A percentile compares a stretch with the other conserved stretches of the same genome.
Evolutionary conservation across 768 basidiomycete species (phyloP).

Genomic region (Leccinum subgranulosum): DNA sequence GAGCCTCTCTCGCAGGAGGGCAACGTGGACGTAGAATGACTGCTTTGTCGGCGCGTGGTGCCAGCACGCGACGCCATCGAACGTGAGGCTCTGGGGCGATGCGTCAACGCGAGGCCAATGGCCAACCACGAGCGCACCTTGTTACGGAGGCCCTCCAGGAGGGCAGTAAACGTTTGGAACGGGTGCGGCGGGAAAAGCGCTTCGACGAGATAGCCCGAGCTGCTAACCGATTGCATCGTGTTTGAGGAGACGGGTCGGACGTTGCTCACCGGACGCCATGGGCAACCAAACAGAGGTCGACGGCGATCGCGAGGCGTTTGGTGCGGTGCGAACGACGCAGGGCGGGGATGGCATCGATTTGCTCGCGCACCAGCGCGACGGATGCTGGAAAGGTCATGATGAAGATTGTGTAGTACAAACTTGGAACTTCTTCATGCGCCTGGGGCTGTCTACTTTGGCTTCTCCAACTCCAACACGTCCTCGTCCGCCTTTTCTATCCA

Average conservation of each 20-base stretch:
- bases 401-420: constrained; percentile 3
- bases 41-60: constrained; percentile 47
- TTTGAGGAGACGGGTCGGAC: not conserved
- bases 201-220: constrained; percentile 52
- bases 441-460: constrained; percentile 50
- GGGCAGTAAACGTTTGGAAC: constrained; percentile 29
- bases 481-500: constrained; percentile 44
- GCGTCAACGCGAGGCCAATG: not conserved
- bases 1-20: constrained; percentile 15
- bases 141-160: constrained; percentile 39
- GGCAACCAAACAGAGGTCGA: constrained; percentile 42
- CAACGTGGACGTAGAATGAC: constrained; percentile 52
- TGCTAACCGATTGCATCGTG: not conserved
- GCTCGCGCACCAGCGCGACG: constrained; percentile 17
- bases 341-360: constrained; percentile 3
- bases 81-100: constrained; percentile 23
- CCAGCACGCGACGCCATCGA: constrained; percentile 42
- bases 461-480: constrained; percentile 49
- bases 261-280: constrained; percentile 39
- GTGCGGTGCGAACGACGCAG: constrained; percentile 7
- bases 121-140: constrained; percentile 27
- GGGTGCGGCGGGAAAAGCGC: constrained; percentile 35
- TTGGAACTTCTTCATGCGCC: constrained; percentile 49
- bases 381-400: constrained; percentile 13
- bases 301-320: constrained; percentile 31